Base-by-base conservation (phyloP, 2,329 filamentous ascomycete genomes). In the Rhinocladiella similis region DNA sequence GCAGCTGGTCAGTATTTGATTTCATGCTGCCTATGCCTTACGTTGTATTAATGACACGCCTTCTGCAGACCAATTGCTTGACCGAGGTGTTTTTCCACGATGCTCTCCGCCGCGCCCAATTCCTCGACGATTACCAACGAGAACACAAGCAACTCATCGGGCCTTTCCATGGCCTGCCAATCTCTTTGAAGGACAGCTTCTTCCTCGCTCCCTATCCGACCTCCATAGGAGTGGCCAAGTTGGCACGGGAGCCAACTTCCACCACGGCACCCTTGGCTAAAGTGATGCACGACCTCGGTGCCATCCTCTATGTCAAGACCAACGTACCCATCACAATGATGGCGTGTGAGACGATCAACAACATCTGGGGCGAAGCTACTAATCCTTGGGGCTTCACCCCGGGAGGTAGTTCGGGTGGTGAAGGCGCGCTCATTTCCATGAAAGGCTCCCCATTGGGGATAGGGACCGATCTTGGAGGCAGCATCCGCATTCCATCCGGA, bases 131-230 rank as follows among this genome's bases (percentile, higher is more conserved):
- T 0, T 74, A 83, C 55, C 72, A 81, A 3, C 61, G 70, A 67
- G 75, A 16, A 71, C 77, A 60, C 69, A 75, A 33, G 19, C 71
- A 74, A 59, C 68, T 77, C 0, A 71, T 80, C 36, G 88, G 88
- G 0, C 86, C 87, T 1, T 76, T 91, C 1, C 87, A 90, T 68
- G 88, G 85, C 68, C 60, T 77, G 14, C 70, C 72, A 1, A 70
- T 79, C 45, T 83, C 85, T 0, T 77, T 91, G 45, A 91, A 91
- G 66, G 63, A 65, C 50, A 63, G 58, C 25, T 63, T 65, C 48
- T 47, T 65, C 13, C 61, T 55, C 16, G 53, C 60, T n/a, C 60
- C 60, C 16, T 67, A 72, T 56, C 70, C 70, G 5, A 66, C 68
- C 2, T 69, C 68, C 5, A 66, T 72, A 29, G 71, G 71, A 13